Evolutionary conservation across 2,329 filamentous ascomycete species (phyloP).

Genomic region (Colletotrichum sp.): DNA sequence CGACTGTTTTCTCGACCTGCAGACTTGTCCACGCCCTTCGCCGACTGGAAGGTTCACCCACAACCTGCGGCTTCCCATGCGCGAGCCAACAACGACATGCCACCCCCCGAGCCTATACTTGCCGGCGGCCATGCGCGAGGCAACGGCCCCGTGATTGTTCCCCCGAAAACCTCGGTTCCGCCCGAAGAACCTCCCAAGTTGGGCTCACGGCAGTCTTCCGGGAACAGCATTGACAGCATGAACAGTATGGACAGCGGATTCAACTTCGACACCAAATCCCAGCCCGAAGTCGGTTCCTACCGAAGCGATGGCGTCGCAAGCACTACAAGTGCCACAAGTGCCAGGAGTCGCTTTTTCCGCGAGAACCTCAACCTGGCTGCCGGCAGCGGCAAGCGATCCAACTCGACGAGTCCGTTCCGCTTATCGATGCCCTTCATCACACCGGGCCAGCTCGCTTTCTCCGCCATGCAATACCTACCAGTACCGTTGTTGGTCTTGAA

Average conservation of each 20-base stretch:
- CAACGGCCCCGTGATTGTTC: neutral
- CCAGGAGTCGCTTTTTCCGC: conserved; percentile 39
- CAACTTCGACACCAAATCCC: neutral
- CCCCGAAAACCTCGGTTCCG: neutral
- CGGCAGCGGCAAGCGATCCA: conserved; percentile 31
- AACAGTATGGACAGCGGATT: neutral
- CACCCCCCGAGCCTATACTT: conserved; percentile 3
- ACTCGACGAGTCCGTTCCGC: conserved; percentile 40
- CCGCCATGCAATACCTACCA: conserved; percentile 76
- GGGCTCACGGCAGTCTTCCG: neutral
- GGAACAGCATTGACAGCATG: neutral
- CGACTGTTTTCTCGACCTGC: neutral
- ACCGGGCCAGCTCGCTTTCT: conserved; percentile 64
- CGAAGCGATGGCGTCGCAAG: conserved; percentile 2
- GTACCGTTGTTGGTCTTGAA: conserved; percentile 74
- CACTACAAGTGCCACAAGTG: conserved; percentile 23
- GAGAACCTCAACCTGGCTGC: conserved; percentile 29
- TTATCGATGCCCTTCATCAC: conserved; percentile 52
- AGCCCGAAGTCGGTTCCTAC: neutral
- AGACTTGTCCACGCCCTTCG: neutral
- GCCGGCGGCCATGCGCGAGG: neutral
- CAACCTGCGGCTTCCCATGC: conserved; percentile 17
- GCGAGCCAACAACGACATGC: conserved; percentile 14
- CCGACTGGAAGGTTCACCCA: neutral
- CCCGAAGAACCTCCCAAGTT: neutral